A percentile compares a stretch with the other conserved stretches of the same genome.
Conservation (phyloP, 306 rosid genomes). For the Prosopis cineraria region DNA sequence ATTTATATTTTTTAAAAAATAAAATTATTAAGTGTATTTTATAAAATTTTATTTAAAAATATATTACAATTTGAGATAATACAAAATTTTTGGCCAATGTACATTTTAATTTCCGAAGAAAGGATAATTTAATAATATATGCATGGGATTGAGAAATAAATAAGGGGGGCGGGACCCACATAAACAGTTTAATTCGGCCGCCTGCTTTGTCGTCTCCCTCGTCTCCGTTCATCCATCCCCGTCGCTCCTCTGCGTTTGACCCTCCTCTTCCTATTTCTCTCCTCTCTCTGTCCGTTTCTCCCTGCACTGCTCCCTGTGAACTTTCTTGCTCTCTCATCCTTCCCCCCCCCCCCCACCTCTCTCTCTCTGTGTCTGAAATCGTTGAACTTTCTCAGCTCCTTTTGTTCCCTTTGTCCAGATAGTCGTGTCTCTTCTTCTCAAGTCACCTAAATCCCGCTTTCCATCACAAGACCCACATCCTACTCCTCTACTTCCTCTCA, state of each 20-base stretch:
- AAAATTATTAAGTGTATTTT: too few relatives aligned
- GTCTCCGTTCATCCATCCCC: constrained; percentile 80
- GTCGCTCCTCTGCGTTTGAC: constrained; percentile 60
- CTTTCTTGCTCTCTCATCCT: constrained; percentile 29
- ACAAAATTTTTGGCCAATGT: too few relatives aligned
- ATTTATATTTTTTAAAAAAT: too few relatives aligned
- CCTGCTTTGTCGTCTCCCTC: constrained; percentile 88
- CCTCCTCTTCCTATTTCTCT: constrained; percentile 18
- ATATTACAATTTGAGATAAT: too few relatives aligned
- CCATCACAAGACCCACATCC: constrained; percentile 32
- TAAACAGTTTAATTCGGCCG: constrained; percentile 73
- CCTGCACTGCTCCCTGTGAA: constrained; percentile 34
- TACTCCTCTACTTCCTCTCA: neutral
- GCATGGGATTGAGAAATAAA: neutral
- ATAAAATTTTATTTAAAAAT: too few relatives aligned
- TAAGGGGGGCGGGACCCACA: constrained; percentile 52
- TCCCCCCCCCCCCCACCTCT: neutral
- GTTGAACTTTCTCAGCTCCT: constrained; percentile 41
- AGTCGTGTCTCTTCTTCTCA: constrained; percentile 45
- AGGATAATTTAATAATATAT: neutral
- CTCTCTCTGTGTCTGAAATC: constrained; percentile 13
- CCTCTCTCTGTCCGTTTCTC: constrained; percentile 33
- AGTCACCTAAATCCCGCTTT: constrained; percentile 51
- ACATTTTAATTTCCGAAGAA: neutral
- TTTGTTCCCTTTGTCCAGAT: constrained; percentile 36